Conservation (phyloP, 75 land plant genomes). For the Chamaecyparis obtusa region DNA sequence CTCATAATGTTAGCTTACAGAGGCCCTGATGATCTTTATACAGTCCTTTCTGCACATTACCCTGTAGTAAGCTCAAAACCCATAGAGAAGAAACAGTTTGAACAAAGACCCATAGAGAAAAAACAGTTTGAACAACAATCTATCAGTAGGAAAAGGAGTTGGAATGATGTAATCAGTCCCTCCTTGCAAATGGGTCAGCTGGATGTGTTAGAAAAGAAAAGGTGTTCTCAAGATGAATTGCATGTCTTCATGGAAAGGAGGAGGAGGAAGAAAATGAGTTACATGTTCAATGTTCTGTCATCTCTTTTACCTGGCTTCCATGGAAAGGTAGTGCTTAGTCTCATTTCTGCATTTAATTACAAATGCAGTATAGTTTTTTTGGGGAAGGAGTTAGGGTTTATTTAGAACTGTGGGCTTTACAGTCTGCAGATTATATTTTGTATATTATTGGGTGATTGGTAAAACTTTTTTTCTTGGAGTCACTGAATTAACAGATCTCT, state of each 20-base stretch:
- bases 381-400: no score
- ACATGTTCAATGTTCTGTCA: background rate
- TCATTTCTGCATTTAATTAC: background rate
- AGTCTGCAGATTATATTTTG: background rate
- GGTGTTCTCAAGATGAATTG: background rate
- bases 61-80: background rate
- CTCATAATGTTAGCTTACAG: background rate
- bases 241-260: background rate
- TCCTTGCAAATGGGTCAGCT: background rate
- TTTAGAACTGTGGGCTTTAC: background rate
- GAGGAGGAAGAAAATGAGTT: constrained; percentile 3
- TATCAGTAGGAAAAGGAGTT: background rate
- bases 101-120: background rate
- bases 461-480: background rate
- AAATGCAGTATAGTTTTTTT: background rate
- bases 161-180: background rate
- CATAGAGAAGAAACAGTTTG: background rate
- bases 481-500: background rate
- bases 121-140: background rate
- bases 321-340: background rate
- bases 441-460: no score
- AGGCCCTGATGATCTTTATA: background rate
- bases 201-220: background rate
- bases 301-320: background rate
- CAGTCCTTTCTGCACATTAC: background rate